Conservation (phyloP, 1,284 basidiomycete genomes). For the Ustilago crameri region DNA sequence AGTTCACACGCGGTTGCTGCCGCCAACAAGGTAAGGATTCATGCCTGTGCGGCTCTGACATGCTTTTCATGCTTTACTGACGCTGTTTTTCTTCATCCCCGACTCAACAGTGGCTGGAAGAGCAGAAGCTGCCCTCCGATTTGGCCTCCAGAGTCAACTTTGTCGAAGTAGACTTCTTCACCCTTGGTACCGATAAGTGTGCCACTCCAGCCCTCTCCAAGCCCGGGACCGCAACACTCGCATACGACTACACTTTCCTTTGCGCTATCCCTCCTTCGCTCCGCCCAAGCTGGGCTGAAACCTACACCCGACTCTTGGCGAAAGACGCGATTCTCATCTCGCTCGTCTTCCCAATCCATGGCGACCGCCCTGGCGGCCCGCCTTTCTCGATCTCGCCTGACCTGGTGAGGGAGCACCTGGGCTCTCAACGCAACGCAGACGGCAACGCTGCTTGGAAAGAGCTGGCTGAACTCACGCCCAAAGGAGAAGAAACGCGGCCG, state of each 20-base stretch:
- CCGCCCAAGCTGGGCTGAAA: conserved; percentile 46
- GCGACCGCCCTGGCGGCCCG: conserved; percentile 51
- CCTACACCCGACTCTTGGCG: conserved; percentile 46
- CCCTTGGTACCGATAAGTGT: conserved; percentile 26
- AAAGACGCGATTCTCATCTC: conserved; percentile 48
- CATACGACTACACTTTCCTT: conserved; percentile 61
- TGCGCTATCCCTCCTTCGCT: conserved; percentile 55
- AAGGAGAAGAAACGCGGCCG: conserved; percentile 29
- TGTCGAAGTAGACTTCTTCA: conserved; percentile 50
- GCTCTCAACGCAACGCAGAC: conserved; percentile 19
- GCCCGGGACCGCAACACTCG: conserved; percentile 20
- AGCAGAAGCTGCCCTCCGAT: conserved; percentile 17
- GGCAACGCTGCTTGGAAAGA: conserved; percentile 37
- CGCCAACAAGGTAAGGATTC: conserved; percentile 36
- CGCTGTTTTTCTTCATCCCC: neutral
- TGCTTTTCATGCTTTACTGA: no score
- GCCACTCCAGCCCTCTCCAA: conserved; percentile 18
- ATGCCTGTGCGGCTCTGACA: neutral
- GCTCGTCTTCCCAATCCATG: conserved; percentile 56
- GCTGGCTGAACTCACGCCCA: conserved; percentile 39
- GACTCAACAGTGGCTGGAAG: conserved; percentile 37
- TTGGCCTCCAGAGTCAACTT: conserved; percentile 25
- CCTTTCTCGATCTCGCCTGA: conserved; percentile 51
- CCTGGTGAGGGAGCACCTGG: conserved; percentile 36
- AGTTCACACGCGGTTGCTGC: conserved; percentile 41